These are phyloP conservation scores for Hydnomerulius pinastri DNA, from an alignment of 768 basidiomycete species.

Conservation along the genomic window DNA sequence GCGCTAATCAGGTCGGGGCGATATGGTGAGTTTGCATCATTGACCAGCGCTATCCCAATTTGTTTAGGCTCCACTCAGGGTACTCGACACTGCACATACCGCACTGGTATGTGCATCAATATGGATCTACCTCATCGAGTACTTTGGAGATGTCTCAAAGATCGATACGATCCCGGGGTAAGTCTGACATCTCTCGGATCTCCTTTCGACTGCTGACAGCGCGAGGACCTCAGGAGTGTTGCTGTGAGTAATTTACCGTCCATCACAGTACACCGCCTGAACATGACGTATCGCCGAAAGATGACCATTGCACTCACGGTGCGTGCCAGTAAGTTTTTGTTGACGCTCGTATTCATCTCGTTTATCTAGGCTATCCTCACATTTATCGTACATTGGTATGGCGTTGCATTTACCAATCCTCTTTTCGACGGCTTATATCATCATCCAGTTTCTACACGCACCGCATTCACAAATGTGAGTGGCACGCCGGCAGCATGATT, in stretches of 20 bases:
- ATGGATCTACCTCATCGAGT: constrained; percentile 45
- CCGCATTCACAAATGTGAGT: constrained; percentile 44
- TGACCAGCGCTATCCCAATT: not conserved
- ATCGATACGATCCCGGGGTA: constrained; percentile 51
- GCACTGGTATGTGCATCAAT: constrained; percentile 41
- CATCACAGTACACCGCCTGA: not conserved
- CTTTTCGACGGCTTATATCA: not conserved
- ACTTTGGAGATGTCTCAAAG: constrained; percentile 40
- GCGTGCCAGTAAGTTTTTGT: constrained; percentile 1
- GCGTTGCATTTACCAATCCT: not conserved
- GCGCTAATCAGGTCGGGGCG: constrained; percentile 20
- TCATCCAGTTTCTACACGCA: constrained; percentile 38
- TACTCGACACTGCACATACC: constrained; percentile 43
- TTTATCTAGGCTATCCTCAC: constrained; percentile 47
- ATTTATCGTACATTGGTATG: constrained; percentile 53
- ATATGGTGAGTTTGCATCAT: constrained; percentile 25
- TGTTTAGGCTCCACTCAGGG: constrained; percentile 10
- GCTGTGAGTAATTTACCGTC: constrained; percentile 21
- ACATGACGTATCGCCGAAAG: constrained; percentile 5
- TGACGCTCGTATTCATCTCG: constrained; percentile 1
- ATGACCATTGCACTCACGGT: constrained; percentile 36
- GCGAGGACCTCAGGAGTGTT: constrained; percentile 16
- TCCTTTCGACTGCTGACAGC: not conserved
- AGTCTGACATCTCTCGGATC: not conserved
- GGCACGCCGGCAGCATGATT: not conserved